Evolutionary conservation across 306 rosid genomes (phyloP).

Genomic region (Castanopsis chinensis): DNA sequence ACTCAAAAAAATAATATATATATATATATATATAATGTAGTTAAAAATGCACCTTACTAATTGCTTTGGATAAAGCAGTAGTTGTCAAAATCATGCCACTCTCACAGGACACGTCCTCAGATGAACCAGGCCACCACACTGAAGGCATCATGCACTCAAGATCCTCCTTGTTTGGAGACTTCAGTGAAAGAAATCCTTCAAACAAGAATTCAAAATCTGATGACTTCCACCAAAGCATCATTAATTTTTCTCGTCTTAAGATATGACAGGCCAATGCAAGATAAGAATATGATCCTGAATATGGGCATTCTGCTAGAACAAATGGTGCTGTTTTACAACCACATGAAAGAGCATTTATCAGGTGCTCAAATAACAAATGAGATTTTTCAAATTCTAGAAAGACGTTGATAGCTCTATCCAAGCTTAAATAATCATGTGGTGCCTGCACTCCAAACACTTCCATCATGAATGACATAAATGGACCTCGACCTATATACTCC

Average conservation of each 20-base stretch:
- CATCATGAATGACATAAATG: conserved; percentile 75
- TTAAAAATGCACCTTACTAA: conserved; percentile 59
- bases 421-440: conserved; percentile 76
- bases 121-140: conserved; percentile 97
- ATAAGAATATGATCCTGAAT: conserved; percentile 86
- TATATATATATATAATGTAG: background rate
- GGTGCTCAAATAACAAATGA: conserved; percentile 63
- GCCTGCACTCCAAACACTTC: conserved; percentile 65
- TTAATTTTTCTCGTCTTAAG: conserved; percentile 70
- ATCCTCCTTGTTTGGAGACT: conserved; percentile 85
- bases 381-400: conserved; percentile 73
- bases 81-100: conserved; percentile 81
- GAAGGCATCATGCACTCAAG: conserved; percentile 91
- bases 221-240: conserved; percentile 98
- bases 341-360: conserved; percentile 67
- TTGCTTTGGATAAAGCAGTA: conserved; percentile 80
- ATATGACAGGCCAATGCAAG: conserved; percentile 84
- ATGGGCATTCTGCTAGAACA: conserved; percentile 73
- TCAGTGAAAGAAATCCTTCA: conserved; percentile 88
- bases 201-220: conserved; percentile 78
- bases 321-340: conserved; percentile 68
- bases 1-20: background rate
- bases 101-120: conserved; percentile 72
- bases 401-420: conserved; percentile 76
- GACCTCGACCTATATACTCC: conserved; percentile 84